Conservation (phyloP, 345 rosid species). For the Balakata baccata region DNA sequence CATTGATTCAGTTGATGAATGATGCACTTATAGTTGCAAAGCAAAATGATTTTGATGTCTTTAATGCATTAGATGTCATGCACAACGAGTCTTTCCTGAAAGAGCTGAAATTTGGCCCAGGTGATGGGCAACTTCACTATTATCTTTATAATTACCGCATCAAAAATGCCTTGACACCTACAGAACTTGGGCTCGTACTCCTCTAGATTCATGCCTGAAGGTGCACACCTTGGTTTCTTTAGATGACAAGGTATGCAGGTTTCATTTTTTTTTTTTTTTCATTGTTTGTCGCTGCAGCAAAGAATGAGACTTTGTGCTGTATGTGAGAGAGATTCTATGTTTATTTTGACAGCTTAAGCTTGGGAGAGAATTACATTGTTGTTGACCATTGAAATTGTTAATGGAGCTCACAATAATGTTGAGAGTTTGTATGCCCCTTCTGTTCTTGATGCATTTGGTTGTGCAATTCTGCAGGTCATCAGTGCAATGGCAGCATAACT, state of each 20-base stretch:
- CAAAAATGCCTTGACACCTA: constrained; percentile 51
- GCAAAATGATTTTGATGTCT: constrained; percentile 82
- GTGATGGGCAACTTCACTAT: constrained; percentile 93
- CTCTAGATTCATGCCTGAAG: constrained; percentile 37
- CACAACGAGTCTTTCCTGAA: constrained; percentile 86
- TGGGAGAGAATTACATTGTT: constrained; percentile 10
- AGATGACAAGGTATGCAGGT: constrained; percentile 9
- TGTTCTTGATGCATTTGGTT: not conserved
- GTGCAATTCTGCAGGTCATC: not conserved
- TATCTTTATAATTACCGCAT: constrained; percentile 78
- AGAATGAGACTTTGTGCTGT: constrained; percentile 18
- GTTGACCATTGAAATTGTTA: constrained; percentile 10
- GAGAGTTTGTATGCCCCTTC: constrained; percentile 14
- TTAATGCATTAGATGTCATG: constrained; percentile 91
- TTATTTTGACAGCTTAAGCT: not conserved
- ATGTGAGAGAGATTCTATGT: not conserved
- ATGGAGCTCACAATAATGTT: constrained; percentile 15
- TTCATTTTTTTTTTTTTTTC: constrained; percentile 2
- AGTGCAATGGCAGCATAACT: not conserved
- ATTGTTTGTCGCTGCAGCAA: not conserved
- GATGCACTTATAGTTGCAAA: constrained; percentile 77
- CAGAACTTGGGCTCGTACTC: constrained; percentile 88
- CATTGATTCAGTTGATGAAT: constrained; percentile 87
- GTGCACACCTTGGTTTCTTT: constrained; percentile 9
- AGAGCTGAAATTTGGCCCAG: constrained; percentile 88